phyloP scores from a whole-genome alignment of 495 filamentous ascomycete species.

The Haplographium delicatum region DNA sequence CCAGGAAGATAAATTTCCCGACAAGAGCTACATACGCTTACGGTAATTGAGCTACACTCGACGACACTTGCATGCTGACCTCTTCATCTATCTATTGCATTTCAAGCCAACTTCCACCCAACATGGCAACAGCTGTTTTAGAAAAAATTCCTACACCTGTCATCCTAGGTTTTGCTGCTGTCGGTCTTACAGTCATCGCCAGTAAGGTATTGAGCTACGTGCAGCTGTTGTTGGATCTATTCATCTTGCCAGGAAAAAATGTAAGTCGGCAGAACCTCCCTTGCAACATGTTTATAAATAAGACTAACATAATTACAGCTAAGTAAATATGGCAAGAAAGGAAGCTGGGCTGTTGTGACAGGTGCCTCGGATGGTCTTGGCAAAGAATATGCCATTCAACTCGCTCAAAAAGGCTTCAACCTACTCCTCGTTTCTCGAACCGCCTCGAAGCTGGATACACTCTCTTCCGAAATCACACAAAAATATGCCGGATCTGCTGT shows the following conservation, averaged over 20 bases:
- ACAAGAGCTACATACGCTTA: too few relatives aligned
- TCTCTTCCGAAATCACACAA: constrained; percentile 68
- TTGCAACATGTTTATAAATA: not conserved
- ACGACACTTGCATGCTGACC: too few relatives aligned
- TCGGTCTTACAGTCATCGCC: constrained; percentile 54
- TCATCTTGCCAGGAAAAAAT: constrained; percentile 61
- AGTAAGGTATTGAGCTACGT: constrained; percentile 55
- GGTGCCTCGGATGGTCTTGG: constrained; percentile 96
- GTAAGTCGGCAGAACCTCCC: constrained; percentile 35
- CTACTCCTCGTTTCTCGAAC: constrained; percentile 91
- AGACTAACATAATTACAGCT: constrained; percentile 48
- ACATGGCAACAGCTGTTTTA: too few relatives aligned
- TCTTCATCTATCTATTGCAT: too few relatives aligned
- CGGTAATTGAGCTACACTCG: too few relatives aligned
- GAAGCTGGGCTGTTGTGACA: constrained; percentile 91
- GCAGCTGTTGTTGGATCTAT: constrained; percentile 64
- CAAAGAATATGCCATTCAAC: constrained; percentile 89
- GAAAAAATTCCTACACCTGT: not conserved
- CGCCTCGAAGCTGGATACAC: constrained; percentile 72
- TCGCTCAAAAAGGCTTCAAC: constrained; percentile 90
- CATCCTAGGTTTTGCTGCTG: constrained; percentile 19
- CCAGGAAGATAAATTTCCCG: too few relatives aligned
- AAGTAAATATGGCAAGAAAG: constrained; percentile 81
- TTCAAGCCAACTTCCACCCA: too few relatives aligned
- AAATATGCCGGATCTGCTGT: constrained; percentile 54